These are phyloP conservation scores for Phytophthora hibernalis DNA, from an alignment of 352 stramenopile genomes.

Conservation along the genomic window DNA sequence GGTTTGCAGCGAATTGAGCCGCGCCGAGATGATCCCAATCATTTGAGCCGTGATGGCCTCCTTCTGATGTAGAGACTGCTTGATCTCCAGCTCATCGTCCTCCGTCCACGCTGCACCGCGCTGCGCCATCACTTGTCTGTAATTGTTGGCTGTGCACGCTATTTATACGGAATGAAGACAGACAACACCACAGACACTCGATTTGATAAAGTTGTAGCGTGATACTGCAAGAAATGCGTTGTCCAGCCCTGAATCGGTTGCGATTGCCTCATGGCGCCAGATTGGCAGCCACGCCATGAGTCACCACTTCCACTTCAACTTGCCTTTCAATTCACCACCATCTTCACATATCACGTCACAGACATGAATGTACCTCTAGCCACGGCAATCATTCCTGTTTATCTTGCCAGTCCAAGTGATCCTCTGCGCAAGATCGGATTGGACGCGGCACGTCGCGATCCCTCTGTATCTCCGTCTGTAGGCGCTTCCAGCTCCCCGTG, in stretches of 20 bases:
- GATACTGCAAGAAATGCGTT: no score
- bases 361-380: background rate
- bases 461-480: background rate
- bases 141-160: background rate
- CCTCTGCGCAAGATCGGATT: background rate
- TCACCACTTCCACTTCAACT: slow-evolving; percentile 1
- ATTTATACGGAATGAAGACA: slow-evolving; percentile 4
- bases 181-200: background rate
- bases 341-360: background rate
- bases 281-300: background rate
- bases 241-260: no score
- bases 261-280: no score
- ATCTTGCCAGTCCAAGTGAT: background rate
- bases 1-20: slow-evolving; percentile 70
- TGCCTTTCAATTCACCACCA: background rate
- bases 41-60: slow-evolving; percentile 81
- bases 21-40: slow-evolving; percentile 80
- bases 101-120: slow-evolving; percentile 35
- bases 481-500: background rate
- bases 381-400: background rate
- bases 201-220: background rate
- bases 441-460: no score
- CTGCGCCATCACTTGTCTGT: slow-evolving; percentile 29
- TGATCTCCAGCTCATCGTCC: slow-evolving; percentile 46
- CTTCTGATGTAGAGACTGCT: slow-evolving; percentile 78